Evolutionary conservation across 352 stramenopile species (phyloP), one percentile per base, ranked within the genome.

Genomic region (Pythium rhizo-oryzae): DNA sequence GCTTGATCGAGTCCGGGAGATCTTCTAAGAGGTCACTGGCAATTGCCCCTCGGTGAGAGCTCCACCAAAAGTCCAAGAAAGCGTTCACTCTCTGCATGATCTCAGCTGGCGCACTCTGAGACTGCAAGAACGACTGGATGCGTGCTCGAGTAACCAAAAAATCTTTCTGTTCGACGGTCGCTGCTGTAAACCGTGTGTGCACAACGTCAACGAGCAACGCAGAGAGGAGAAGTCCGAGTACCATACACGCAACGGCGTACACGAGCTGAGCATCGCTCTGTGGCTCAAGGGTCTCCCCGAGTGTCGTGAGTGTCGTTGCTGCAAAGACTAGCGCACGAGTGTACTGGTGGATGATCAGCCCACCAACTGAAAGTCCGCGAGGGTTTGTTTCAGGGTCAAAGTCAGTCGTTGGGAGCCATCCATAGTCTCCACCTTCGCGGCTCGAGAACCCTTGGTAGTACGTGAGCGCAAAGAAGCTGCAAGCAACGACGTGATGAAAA

Each of bases 31-130:
- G 52, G 4, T 89, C 77, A 5, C 70, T 64, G 11, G 74, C 80
- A 21, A 87, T 77, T 0, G 82, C 80, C 6, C 82, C 82, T 9
- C 79, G 79, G 51, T 91, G 82, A 0, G 75, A 81, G 11, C 74
- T 85, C 82, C 82, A 91, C 82, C 82, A 91, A 67, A 88, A 91
- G 33, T 91, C 82, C 8, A 91, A 56, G 50, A 89, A 91, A 2
- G 80, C 77, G 43, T 85, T 79, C 0, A 85, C 82, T 0, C 80
- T 80, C 21, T 84, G 78, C 24, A 88, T 71, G 46, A 91, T 75
- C 1, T 71, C 69, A 0, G 76, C 1, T 0, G 82, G 80, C 0
- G 76, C 80, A 12, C 70, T 81, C 43, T 85, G 71, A 1, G 75
- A 84, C 12, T 70, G 74, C 19, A 91, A 68, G 47, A 91, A 91